Base-by-base conservation (phyloP, 164 flowering plant genomes). In the Sextonia rubra region DNA sequence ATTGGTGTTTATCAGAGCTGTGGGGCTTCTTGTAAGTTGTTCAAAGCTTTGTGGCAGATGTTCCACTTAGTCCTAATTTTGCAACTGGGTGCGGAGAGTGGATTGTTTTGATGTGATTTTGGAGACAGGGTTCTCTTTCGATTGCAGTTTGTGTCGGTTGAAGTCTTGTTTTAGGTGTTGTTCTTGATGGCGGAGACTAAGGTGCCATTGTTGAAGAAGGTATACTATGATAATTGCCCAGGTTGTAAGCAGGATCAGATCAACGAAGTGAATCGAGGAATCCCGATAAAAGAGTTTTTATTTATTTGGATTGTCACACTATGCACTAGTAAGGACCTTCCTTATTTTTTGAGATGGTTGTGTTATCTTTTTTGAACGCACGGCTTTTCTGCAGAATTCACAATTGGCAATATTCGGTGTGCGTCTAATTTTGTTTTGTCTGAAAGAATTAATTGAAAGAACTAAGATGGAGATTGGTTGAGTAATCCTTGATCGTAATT, bases 161-260 rank as follows among this genome's bases (percentile, higher is more conserved):
- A 37, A 37, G 44, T 37, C 44, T 37, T 37, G 44, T 37, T 37
- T 37, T 37, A 9, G 44, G 44, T 37, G 44, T n/a, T n/a, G n/a
- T 37, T 37, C 44, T 24, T 22, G 8, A 71, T 71, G 74, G 74
- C 58, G 27, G 47, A 47, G 29, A 25, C 32, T 9, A 47, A 47
- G 26, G 60, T 66, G 14, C 25, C 73, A 12, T 71, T 78, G 74
- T 47, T 79, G 73, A 44, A 80, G 74, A 77, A 69, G 69, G 77
- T 64, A 11, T 80, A 80, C 71, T 60, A 80, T 64, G 82, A 80
- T 58, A 81, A 72, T n/a, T 86, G 89, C 64, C 80, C 80, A 6
- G 80, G 80, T 70, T 74, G 80, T 66, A 37, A 61, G 60, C 69
- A 60, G 26, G 80, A 75, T 20, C 68, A 52, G 9, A 69, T 44